A percentile compares a stretch with the other conserved stretches of the same genome.
Evolutionary conservation across 108 stramenopile genomes (phyloP).

Genomic region (Fragilariopsis cylindrus): DNA sequence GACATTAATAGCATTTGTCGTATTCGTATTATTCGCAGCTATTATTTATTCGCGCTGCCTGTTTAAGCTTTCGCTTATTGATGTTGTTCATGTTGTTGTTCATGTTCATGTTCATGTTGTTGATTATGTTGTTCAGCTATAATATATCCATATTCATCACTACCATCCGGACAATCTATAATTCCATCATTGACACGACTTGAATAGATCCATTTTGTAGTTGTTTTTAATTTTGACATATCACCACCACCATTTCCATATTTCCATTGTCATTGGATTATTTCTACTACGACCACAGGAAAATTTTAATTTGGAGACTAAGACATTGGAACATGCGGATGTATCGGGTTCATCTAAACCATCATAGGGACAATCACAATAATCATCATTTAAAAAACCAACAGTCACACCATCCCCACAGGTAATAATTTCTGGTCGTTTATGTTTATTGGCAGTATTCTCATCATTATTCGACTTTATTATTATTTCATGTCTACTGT

Average conservation of each 20-base stretch:
- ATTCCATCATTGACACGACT: slow-evolving; percentile 69
- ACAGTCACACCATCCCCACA: slow-evolving; percentile 20
- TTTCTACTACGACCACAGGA: slow-evolving; percentile 29
- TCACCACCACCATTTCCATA: not conserved
- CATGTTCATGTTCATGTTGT: not conserved
- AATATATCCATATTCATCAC: slow-evolving; percentile 48
- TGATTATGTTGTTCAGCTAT: not conserved
- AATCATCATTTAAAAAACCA: slow-evolving; percentile 70
- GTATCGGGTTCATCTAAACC: slow-evolving; percentile 69
- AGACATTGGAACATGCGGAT: slow-evolving; percentile 64
- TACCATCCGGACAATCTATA: slow-evolving; percentile 64
- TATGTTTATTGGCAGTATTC: not conserved
- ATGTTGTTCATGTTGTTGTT: not conserved
- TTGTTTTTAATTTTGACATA: not conserved
- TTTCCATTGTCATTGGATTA: not conserved
- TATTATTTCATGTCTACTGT: too few species aligned
- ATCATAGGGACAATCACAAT: slow-evolving; percentile 70
- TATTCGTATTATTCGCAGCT: too few species aligned
- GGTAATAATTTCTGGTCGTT: slow-evolving; percentile 9
- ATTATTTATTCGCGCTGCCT: too few species aligned
- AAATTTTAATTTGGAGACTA: slow-evolving; percentile 51
- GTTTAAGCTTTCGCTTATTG: not conserved
- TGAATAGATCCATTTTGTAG: slow-evolving; percentile 36
- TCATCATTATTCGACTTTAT: too few species aligned
- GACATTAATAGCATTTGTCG: too few species aligned